These are phyloP conservation scores for Cercospora sp. DNA, from an alignment of 2,329 filamentous ascomycete species.

Conservation along the genomic window DNA sequence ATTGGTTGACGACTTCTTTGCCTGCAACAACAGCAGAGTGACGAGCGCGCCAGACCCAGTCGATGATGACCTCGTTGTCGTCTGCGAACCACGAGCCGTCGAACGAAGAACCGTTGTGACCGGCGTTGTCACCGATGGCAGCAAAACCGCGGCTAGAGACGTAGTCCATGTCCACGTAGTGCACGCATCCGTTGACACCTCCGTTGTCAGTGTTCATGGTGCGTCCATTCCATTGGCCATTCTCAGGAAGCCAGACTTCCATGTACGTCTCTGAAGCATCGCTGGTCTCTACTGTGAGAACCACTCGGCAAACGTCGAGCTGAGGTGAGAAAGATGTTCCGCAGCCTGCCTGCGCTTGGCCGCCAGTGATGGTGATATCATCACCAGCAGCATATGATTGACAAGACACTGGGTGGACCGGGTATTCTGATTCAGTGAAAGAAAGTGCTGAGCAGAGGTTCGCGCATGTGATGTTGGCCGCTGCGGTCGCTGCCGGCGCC, in stretches of 20 bases:
- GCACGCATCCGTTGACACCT: slow-evolving; percentile 39
- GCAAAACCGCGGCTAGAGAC: slow-evolving; percentile 37
- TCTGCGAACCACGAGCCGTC: slow-evolving; percentile 35
- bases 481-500: neutral
- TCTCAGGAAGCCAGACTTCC: slow-evolving; percentile 49
- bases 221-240: slow-evolving; percentile 38
- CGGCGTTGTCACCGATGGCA: slow-evolving; percentile 39
- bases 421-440: slow-evolving; percentile 24
- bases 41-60: slow-evolving; percentile 38
- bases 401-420: slow-evolving; percentile 29
- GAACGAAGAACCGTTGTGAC: slow-evolving; percentile 37
- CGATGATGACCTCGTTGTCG: slow-evolving; percentile 36
- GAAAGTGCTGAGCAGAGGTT: slow-evolving; percentile 29
- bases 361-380: slow-evolving; percentile 31
- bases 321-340: slow-evolving; percentile 29
- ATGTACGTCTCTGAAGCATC: slow-evolving; percentile 44
- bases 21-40: slow-evolving; percentile 37
- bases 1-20: slow-evolving; percentile 39
- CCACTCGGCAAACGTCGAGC: slow-evolving; percentile 45
- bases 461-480: slow-evolving; percentile 20
- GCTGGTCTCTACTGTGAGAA: slow-evolving; percentile 44
- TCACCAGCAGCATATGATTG: slow-evolving; percentile 28
- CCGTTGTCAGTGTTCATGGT: slow-evolving; percentile 41
- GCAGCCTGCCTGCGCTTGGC: slow-evolving; percentile 30
- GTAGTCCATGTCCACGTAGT: slow-evolving; percentile 38